These are phyloP conservation scores for Ustilago bromivora DNA, from an alignment of 1,284 basidiomycete genomes.

Conservation along the genomic window DNA sequence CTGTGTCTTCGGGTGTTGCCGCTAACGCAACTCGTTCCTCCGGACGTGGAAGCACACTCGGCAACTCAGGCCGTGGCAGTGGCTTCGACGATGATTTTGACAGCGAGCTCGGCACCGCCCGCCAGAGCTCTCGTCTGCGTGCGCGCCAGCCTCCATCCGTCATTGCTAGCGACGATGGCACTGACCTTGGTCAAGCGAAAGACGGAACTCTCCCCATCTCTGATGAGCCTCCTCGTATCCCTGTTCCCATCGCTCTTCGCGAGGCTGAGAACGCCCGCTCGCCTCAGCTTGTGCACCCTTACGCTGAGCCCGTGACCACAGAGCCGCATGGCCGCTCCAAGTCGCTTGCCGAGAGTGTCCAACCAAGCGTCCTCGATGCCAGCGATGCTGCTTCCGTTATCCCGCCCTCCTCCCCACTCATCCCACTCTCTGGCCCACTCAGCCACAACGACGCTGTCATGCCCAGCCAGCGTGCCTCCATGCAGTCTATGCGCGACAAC, in stretches of 20 bases:
- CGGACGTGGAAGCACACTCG: slow-evolving; percentile 26
- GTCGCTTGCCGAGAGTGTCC: slow-evolving; percentile 44
- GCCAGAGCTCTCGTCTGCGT: slow-evolving; percentile 14
- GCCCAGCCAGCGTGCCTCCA: slow-evolving; percentile 42
- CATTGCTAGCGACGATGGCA: slow-evolving; percentile 35
- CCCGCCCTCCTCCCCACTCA: slow-evolving; percentile 43
- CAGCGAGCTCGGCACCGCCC: slow-evolving; percentile 39
- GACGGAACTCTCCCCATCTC: slow-evolving; percentile 10
- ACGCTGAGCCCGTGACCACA: not conserved
- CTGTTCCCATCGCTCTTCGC: slow-evolving; percentile 41
- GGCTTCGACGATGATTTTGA: slow-evolving; percentile 44
- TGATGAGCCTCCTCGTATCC: slow-evolving; percentile 30
- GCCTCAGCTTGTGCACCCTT: slow-evolving; percentile 48
- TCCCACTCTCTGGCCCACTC: slow-evolving; percentile 51
- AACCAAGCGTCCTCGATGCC: slow-evolving; percentile 46
- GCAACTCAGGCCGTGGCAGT: slow-evolving; percentile 31
- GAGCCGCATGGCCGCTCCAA: slow-evolving; percentile 35
- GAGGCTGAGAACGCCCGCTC: slow-evolving; percentile 51
- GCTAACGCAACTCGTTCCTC: slow-evolving; percentile 19
- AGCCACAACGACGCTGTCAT: slow-evolving; percentile 51
- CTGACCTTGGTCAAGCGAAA: slow-evolving; percentile 5
- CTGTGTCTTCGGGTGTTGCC: slow-evolving; percentile 31
- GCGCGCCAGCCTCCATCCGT: slow-evolving; percentile 30
- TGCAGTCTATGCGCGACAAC: slow-evolving; percentile 43
- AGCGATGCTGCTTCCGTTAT: slow-evolving; percentile 43